A percentile compares a stretch with the other conserved stretches of the same genome.
phyloP scores from a whole-genome alignment of 192 early-diverging fungal genomes.

The Umbelopsis isabellina region DNA sequence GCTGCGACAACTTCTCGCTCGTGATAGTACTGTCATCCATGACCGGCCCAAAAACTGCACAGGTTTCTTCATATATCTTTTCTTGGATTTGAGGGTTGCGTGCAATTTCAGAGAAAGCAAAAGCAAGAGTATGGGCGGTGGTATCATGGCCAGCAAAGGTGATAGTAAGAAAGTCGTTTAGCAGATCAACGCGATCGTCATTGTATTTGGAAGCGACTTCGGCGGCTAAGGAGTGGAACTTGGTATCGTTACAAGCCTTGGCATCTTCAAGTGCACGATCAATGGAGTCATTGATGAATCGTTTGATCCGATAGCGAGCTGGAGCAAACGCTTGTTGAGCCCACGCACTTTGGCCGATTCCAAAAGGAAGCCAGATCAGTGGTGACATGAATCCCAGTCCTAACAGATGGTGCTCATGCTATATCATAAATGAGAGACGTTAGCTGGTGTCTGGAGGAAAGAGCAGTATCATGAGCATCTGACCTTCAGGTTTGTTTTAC shows the following conservation, averaged over 20 bases:
- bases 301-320: conserved; percentile 30
- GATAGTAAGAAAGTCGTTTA: conserved; percentile 51
- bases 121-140: conserved; percentile 50
- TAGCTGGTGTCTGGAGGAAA: not conserved
- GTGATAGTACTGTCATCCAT: conserved; percentile 24
- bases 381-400: conserved; percentile 34
- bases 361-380: conserved; percentile 33
- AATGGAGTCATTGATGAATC: conserved; percentile 34
- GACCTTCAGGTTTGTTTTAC: conserved; percentile 36
- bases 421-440: not conserved
- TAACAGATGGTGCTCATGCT: conserved; percentile 24
- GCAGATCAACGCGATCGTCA: conserved; percentile 34
- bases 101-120: conserved; percentile 47
- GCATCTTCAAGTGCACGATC: conserved; percentile 6
- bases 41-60: conserved; percentile 32
- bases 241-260: not conserved
- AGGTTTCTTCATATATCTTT: conserved; percentile 45
- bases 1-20: conserved; percentile 30
- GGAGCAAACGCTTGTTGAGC: conserved; percentile 31
- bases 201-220: conserved; percentile 25
- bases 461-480: not conserved
- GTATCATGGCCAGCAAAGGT: conserved; percentile 63
- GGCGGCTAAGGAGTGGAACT: conserved; percentile 26
- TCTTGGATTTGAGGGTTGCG: conserved; percentile 46
- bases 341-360: conserved; percentile 37